These are phyloP conservation scores for Pythium chondricola DNA, from an alignment of 352 stramenopile genomes.

Conservation along the genomic window DNA sequence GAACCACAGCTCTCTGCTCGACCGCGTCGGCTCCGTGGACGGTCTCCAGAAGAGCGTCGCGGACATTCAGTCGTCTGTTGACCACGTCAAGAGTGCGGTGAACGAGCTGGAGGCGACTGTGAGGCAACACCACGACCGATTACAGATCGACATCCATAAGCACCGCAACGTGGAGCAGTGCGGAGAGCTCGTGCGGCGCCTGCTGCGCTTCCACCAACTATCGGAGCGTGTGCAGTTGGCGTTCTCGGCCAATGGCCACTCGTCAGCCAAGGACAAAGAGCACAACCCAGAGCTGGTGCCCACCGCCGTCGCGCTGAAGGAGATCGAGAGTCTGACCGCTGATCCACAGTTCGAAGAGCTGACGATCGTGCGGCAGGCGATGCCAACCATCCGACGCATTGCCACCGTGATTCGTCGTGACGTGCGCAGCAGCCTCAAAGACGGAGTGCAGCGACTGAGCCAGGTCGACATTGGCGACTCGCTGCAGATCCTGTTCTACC, in stretches of 20 bases:
- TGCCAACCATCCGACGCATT: slow-evolving; percentile 45
- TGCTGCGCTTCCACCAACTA: slow-evolving; percentile 77
- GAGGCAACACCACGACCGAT: slow-evolving; percentile 43
- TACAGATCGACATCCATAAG: slow-evolving; percentile 60
- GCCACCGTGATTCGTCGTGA: slow-evolving; percentile 44
- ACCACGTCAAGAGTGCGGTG: slow-evolving; percentile 57
- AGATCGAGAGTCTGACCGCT: slow-evolving; percentile 54
- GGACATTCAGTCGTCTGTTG: slow-evolving; percentile 48
- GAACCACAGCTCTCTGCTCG: slow-evolving; percentile 61
- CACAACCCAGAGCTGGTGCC: slow-evolving; percentile 42
- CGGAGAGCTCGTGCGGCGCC: slow-evolving; percentile 53
- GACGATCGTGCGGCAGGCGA: slow-evolving; percentile 46
- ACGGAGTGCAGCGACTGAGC: slow-evolving; percentile 47
- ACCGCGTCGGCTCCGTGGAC: slow-evolving; percentile 74
- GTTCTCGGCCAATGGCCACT: slow-evolving; percentile 33
- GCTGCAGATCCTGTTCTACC: slow-evolving; percentile 76
- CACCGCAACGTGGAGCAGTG: slow-evolving; percentile 78
- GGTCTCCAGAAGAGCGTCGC: slow-evolving; percentile 58
- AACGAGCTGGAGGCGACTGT: slow-evolving; percentile 54
- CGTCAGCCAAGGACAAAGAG: slow-evolving; percentile 14
- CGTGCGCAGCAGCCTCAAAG: slow-evolving; percentile 38
- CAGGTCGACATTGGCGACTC: slow-evolving; percentile 67
- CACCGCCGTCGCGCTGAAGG: slow-evolving; percentile 60
- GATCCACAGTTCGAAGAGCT: slow-evolving; percentile 60
- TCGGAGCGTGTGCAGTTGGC: slow-evolving; percentile 25